Evolutionary conservation across 2,329 filamentous ascomycete species (phyloP).

Genomic region (Thelonectria blattea): DNA sequence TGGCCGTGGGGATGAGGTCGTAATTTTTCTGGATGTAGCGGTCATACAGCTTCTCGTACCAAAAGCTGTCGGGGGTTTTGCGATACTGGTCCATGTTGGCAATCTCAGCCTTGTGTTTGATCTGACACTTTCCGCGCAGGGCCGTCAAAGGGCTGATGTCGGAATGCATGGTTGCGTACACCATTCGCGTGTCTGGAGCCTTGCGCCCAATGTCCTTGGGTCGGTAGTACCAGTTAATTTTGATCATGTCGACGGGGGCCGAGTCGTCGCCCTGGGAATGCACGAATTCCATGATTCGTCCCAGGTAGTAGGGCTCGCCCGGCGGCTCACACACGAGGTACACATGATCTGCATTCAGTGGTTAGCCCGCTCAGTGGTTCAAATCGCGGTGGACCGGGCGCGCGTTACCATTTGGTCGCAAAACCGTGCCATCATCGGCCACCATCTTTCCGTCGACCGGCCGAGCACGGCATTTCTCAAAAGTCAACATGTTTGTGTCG

Average conservation of each 20-base stretch:
- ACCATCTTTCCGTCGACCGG: conserved; percentile 79
- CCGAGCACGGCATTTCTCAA: conserved; percentile 72
- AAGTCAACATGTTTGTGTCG: conserved; percentile 88
- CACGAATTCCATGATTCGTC: conserved; percentile 97
- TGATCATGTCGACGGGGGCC: conserved; percentile 81
- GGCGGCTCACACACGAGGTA: conserved; percentile 98
- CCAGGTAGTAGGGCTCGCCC: conserved; percentile 96
- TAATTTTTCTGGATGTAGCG: conserved; percentile 98
- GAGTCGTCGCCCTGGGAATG: conserved; percentile 76
- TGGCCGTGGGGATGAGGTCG: conserved; percentile 89
- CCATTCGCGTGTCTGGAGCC: conserved; percentile 85
- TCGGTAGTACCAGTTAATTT: conserved; percentile 98
- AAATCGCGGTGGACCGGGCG: conserved; percentile 31
- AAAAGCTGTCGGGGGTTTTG: conserved; percentile 86
- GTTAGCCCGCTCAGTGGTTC: conserved; percentile 40
- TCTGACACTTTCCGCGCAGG: conserved; percentile 90
- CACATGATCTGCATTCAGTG: conserved; percentile 68
- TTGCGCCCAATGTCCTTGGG: conserved; percentile 95
- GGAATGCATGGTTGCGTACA: conserved; percentile 98
- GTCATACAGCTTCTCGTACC: conserved; percentile 97
- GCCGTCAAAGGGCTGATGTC: conserved; percentile 93
- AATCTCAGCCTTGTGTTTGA: conserved; percentile 88
- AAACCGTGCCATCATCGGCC: conserved; percentile 87
- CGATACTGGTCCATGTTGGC: conserved; percentile 82
- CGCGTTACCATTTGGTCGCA: conserved; percentile 79